Base-by-base conservation (phyloP, 2,329 filamentous ascomycete genomes). In the Coniochaeta sp. region DNA sequence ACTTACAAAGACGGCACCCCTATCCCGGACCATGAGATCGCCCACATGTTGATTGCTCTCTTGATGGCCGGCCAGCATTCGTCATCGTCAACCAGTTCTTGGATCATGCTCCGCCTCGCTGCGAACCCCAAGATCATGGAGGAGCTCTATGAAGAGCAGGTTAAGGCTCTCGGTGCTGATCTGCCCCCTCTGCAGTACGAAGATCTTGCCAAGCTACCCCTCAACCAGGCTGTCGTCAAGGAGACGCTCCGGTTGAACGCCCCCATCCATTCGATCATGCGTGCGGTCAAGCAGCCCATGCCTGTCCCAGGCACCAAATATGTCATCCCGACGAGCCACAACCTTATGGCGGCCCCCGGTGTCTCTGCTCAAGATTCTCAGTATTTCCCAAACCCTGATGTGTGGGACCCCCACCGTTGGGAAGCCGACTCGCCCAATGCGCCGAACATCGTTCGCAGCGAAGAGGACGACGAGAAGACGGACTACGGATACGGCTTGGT, bases 401-500 rank as follows among this genome's bases (percentile, higher is more conserved):
- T 82, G 58, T 98, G 93, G 93, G 89, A 97, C 71, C 93, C 93
- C 57, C 91, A 95, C 76, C 88, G 93, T 60, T 98, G 93, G 93
- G 86, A 91, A 67, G 81, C 84, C 63, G 85, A 82, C 60, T 84
- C 84, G 47, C 77, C 79, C 59, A 81, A 81, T 63, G 82, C 77
- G 28, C 81, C 80, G 58, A 80, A 66, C 60, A 65, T 70, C 24
- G 73, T 75, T 62, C 74, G 72, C 60, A 77, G 76, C 56, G 75
- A 77, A 36, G 84, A 86, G 26, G 69, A 70, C 68, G 84, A 88
- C 69, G 89, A 89, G 77, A 91, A 91, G 77, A 84, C 93, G 62
- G 93, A 97, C 73, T 97, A 97, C 72, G 93, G 93, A 36, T 97
- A 96, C 74, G 93, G 93, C 63, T 80, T 96, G 57, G 89, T 97